A percentile compares a stretch with the other conserved stretches of the same genome.
These are phyloP conservation scores for Excoecaria agallocha DNA, from an alignment of 345 rosid genomes.

Conservation along the genomic window DNA sequence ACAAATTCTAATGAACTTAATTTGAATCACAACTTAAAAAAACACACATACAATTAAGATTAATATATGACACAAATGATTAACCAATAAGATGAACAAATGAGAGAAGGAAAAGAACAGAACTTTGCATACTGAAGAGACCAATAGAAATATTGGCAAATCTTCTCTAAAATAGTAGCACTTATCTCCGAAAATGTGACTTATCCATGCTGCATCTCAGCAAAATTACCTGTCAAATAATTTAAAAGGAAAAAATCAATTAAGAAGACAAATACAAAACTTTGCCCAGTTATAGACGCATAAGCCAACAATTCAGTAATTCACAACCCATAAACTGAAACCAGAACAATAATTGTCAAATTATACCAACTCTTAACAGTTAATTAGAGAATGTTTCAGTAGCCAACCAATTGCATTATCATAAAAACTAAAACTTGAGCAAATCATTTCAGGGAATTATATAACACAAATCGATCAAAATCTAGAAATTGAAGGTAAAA, in stretches of 20 bases:
- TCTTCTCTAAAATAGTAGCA: conserved; percentile 77
- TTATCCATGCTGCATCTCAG: conserved; percentile 68
- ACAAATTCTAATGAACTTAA: background rate
- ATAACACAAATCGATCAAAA: no score
- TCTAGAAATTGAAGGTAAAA: background rate
- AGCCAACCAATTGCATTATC: no score
- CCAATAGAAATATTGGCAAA: conserved; percentile 88
- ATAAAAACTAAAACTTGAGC: no score
- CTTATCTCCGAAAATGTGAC: conserved; percentile 87
- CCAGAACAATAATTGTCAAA: background rate
- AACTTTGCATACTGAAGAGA: conserved; percentile 80
- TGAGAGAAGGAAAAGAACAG: background rate
- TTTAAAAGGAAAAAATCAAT: background rate
- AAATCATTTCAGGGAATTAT: no score
- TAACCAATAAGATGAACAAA: no score
- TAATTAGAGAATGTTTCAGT: no score
- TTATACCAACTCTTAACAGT: background rate
- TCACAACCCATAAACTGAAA: background rate
- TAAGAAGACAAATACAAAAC: conserved; percentile 44
- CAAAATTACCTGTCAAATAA: conserved; percentile 53
- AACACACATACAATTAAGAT: background rate
- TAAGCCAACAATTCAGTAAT: background rate
- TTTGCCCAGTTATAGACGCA: conserved; percentile 41
- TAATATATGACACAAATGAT: background rate
- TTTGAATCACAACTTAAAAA: background rate